Percentiles rank a stretch among this genome's conserved stretches.
phyloP scores from a whole-genome alignment of 208 protist species.

The Acanthamoeba triangularis region DNA sequence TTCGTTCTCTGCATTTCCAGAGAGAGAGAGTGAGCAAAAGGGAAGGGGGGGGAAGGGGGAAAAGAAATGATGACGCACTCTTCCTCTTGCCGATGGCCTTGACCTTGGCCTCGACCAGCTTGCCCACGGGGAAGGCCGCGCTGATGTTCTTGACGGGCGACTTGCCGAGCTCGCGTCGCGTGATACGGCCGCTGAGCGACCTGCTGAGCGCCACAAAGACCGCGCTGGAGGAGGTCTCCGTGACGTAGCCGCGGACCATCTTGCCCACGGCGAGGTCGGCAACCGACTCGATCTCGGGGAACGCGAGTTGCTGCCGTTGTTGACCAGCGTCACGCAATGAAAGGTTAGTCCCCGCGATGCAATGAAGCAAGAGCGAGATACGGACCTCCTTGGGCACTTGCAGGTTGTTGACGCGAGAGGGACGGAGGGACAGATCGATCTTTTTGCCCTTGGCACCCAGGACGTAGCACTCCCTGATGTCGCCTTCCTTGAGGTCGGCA shows the following conservation, averaged over 20 bases:
- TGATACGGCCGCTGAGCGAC: not conserved
- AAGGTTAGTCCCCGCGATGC: not conserved
- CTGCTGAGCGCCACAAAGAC: conserved; percentile 56
- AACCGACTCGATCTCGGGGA: conserved; percentile 68
- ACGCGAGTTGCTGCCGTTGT: conserved; percentile 27
- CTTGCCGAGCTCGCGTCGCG: not conserved
- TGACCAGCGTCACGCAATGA: not conserved
- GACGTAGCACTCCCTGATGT: conserved; percentile 60
- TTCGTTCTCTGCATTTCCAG: not conserved
- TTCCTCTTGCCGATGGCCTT: not conserved
- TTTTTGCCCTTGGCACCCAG: not conserved
- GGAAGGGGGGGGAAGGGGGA: too few species aligned
- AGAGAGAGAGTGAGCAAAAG: not conserved
- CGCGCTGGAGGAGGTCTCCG: not conserved
- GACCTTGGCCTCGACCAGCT: conserved; percentile 44
- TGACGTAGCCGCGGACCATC: conserved; percentile 59
- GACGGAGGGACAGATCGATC: conserved; percentile 76
- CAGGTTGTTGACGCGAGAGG: conserved; percentile 63
- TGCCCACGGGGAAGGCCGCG: conserved; percentile 45
- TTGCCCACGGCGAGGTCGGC: conserved; percentile 26
- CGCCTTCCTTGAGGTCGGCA: conserved; percentile 41
- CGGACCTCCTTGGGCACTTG: conserved; percentile 56
- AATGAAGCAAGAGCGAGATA: not conserved
- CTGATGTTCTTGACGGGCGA: conserved; percentile 17
- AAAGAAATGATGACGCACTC: not conserved